Evolutionary conservation across 441 rosid genomes (phyloP).

Genomic region (Pelargonium myrrhifolium): DNA sequence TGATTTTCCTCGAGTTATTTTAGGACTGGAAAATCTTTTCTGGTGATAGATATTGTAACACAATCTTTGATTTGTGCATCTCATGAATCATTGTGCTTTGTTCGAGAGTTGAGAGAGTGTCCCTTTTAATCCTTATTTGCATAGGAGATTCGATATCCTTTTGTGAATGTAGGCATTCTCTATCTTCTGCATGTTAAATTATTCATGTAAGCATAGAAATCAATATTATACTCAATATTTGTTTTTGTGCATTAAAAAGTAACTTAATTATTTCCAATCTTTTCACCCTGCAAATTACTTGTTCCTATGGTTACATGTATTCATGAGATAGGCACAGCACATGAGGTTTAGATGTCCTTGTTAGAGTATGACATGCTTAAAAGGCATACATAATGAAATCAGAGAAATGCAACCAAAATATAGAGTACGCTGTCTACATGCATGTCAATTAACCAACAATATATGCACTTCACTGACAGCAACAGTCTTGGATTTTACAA

Average conservation of each 20-base stretch:
- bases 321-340: not conserved
- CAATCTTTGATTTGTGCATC: not conserved
- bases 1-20: slow-evolving; percentile 1
- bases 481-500: not conserved
- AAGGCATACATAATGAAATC: not conserved
- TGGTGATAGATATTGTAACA: slow-evolving; percentile 1
- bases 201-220: not conserved
- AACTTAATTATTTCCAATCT: not conserved
- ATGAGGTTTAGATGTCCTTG: not conserved
- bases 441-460: not conserved
- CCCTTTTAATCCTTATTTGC: not conserved
- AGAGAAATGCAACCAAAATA: not conserved
- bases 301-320: not conserved
- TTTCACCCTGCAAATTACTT: too few species aligned
- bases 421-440: not conserved
- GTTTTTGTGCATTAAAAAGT: not conserved
- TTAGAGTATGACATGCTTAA: not conserved
- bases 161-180: slow-evolving; percentile 3
- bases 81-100: too few species aligned
- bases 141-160: not conserved
- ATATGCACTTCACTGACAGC: slow-evolving; percentile 2
- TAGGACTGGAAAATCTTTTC: not conserved
- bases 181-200: not conserved
- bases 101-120: too few species aligned
- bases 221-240: not conserved